These are phyloP conservation scores for Phyllostachys edulis DNA, from an alignment of 176 grass and related monocot genomes.

Conservation along the genomic window DNA sequence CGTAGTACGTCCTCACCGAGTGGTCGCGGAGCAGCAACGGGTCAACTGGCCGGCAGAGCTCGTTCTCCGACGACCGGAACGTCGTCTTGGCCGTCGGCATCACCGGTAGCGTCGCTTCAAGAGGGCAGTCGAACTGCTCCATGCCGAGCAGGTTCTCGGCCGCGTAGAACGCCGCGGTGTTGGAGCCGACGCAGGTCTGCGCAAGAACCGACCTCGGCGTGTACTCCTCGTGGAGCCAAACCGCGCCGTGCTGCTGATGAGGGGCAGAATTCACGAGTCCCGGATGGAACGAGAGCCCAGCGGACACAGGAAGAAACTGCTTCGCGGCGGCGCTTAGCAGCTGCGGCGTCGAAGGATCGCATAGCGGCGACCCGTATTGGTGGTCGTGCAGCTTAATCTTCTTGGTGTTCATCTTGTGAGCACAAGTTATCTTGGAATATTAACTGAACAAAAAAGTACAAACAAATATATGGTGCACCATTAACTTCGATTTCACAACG, in stretches of 20 bases:
- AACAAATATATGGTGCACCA: not conserved
- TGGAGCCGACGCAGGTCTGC: conserved; percentile 45
- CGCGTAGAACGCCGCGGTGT: conserved; percentile 50
- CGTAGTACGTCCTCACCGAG: conserved; percentile 54
- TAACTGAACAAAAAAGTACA: conserved; percentile 8
- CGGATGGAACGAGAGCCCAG: conserved; percentile 6
- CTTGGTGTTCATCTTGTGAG: conserved; percentile 54
- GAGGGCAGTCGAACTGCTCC: conserved; percentile 28
- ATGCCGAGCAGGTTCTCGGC: conserved; percentile 49
- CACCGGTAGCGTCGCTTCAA: not conserved
- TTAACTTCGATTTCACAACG: not conserved
- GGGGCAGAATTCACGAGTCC: conserved; percentile 15
- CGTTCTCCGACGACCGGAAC: not conserved
- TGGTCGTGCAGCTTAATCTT: conserved; percentile 52
- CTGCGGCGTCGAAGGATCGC: conserved; percentile 14
- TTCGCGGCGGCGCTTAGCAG: conserved; percentile 29
- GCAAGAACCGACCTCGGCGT: not conserved
- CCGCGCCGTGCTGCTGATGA: conserved; percentile 15
- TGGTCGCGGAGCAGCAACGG: conserved; percentile 23
- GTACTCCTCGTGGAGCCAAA: conserved; percentile 19
- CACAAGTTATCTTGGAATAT: not conserved
- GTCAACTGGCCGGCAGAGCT: conserved; percentile 1
- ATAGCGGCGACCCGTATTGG: conserved; percentile 40
- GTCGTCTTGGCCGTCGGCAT: not conserved
- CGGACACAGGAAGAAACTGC: not conserved